Evolutionary conservation across 2,329 filamentous ascomycete species (phyloP), one percentile per base, ranked within the genome.

Genomic region (Phaeosphaeria sp.): DNA sequence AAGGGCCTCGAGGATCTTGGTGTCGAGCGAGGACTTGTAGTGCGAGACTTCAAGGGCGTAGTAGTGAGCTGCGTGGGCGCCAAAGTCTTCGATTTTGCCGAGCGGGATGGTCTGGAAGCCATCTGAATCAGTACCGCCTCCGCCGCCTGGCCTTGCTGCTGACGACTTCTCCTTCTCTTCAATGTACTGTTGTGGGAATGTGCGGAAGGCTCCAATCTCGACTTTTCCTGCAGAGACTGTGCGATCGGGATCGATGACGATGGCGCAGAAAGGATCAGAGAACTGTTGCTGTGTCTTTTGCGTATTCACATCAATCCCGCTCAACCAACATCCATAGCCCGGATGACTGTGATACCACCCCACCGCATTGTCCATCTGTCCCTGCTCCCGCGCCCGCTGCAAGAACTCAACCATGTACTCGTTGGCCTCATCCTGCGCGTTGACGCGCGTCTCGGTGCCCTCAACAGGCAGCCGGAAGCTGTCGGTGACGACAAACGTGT

Each of bases 261-360:
- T 91, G 36, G 95, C 95, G 51, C 97, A 87, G 78, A 97, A 98
- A 1, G 95, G 95, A 70, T 97, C 95, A 56, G 89, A 87, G 78
- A 89, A 94, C 64, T 84, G 82, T 80, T 99, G 95, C 79, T 97
- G 93, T 71, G 90, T 88, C 65, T 86, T 84, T 77, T 99, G 90
- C 2, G 95, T 99, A 54, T 85, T 85, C 52, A 99, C 95, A 75
- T 99, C 95, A 78, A 99, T 98, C 56, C 95, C 95, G 39, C 90
- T 93, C 23, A 99, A 85, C 95, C 95, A 99, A 83, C 95, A 99
- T 46, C 95, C 95, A 77, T 99, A 99, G 23, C 95, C 95, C 0
- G 95, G 95, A 76, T 99, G 95, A 67, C 90, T 94, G 79, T 99
- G 95, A 78, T 99, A 99, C 95, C 95, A 99, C 18, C 95, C 95